Percentiles rank a stretch among this genome's conserved stretches.
These are phyloP conservation scores for Penicillium flavigenum DNA, from an alignment of 495 filamentous ascomycete species.

Conservation along the genomic window DNA sequence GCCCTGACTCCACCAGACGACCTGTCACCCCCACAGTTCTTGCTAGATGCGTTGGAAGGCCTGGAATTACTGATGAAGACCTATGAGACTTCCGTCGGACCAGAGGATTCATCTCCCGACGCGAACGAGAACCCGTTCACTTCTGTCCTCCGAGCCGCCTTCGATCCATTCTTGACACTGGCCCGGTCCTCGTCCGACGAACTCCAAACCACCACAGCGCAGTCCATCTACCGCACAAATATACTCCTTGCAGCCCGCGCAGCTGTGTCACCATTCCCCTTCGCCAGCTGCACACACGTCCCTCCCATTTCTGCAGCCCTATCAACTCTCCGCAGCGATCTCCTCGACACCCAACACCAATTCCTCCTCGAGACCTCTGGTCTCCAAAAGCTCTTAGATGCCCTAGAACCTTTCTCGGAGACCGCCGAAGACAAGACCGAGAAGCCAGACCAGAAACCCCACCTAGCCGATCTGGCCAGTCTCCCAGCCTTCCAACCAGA, in stretches of 20 bases:
- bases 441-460: slow-evolving; percentile 38
- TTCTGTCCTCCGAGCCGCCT: slow-evolving; percentile 73
- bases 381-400: slow-evolving; percentile 64
- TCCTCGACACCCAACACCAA: slow-evolving; percentile 46
- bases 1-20: slow-evolving; percentile 54
- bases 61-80: slow-evolving; percentile 75
- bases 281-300: slow-evolving; percentile 44
- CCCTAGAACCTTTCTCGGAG: slow-evolving; percentile 52
- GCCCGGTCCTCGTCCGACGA: slow-evolving; percentile 68
- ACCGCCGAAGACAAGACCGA: slow-evolving; percentile 12
- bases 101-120: slow-evolving; percentile 51
- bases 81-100: slow-evolving; percentile 74
- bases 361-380: slow-evolving; percentile 76
- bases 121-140: slow-evolving; percentile 54
- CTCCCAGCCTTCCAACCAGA: slow-evolving; percentile 63
- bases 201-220: slow-evolving; percentile 53
- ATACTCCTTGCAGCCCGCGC: slow-evolving; percentile 61
- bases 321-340: slow-evolving; percentile 40
- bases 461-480: slow-evolving; percentile 51
- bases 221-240: slow-evolving; percentile 80
- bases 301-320: slow-evolving; percentile 36
- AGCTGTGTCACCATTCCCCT: slow-evolving; percentile 41
- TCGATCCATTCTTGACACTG: slow-evolving; percentile 80
- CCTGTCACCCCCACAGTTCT: slow-evolving; percentile 77
- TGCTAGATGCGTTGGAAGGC: slow-evolving; percentile 74